Evolutionary conservation across 1,284 basidiomycete species (phyloP), one percentile per base, ranked within the genome.

Genomic region (Apiotrichum laibachii): DNA sequence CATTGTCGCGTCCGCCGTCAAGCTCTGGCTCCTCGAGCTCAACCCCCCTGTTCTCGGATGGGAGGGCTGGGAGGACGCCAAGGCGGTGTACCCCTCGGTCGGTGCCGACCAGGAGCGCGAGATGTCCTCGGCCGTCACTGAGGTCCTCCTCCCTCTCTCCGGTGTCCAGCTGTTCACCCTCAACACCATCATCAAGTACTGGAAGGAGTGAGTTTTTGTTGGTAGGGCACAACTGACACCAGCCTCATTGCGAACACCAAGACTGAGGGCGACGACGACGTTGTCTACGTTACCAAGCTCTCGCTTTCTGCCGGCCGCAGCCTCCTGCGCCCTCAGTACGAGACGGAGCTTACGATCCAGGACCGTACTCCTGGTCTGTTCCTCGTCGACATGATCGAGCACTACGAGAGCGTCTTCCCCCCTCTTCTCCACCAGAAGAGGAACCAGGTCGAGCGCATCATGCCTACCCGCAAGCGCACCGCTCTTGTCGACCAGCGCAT

Each of bases 11-110:
- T 87, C 87, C 49, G 83, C 87, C 13, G 64, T 74, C 71, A 96
- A 93, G 79, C 79, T 96, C 10, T 97, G 91, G 87, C 75, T 86
- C 43, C 81, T 94, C 35, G 90, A 95, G 73, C 83, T 95, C 31
- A 86, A 90, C 72, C 90, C 90, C 11, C 89, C 92, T 33, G 70
- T 77, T 7, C 74, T 93, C 35, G 85, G 85, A 12, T 81, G 89
- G 82, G 91, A 95, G 69, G 86, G 88, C 43, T 95, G 90, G 89
- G 90, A 93, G 56, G 91, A 93, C 37, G 82, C 92, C 62, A 84
- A 90, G 64, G 88, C 86, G 64, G 69, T 94, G 13, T 94, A 94
- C 71, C 90, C 90, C 6, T 83, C 82, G 40, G 79, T 89, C 57
- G 86, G 87, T 46, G 82, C 85, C 26, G 80, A 82, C 57, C 80